Evolutionary conservation across 768 basidiomycete genomes (phyloP).

Genomic region (Rhodocollybia butyracea): DNA sequence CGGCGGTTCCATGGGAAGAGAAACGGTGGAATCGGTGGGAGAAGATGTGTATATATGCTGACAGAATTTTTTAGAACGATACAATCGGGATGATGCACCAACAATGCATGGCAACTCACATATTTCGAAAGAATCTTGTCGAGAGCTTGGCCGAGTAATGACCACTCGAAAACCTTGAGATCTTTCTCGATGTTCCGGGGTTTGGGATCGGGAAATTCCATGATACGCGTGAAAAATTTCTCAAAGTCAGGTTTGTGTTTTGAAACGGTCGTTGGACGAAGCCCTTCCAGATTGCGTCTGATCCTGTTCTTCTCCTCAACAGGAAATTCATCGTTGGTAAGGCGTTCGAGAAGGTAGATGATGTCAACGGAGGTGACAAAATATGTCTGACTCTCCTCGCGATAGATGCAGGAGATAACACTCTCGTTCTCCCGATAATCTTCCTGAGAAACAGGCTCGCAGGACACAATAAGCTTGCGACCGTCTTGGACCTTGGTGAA

Average conservation of each 20-base stretch:
- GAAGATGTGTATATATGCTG: slow-evolving; percentile 50
- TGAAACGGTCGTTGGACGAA: slow-evolving; percentile 85
- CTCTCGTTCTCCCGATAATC: slow-evolving; percentile 72
- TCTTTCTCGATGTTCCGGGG: slow-evolving; percentile 98
- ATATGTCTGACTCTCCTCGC: slow-evolving; percentile 70
- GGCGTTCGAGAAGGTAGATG: slow-evolving; percentile 84
- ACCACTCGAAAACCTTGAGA: slow-evolving; percentile 84
- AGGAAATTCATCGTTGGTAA: slow-evolving; percentile 74
- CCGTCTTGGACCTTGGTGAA: slow-evolving; percentile 81
- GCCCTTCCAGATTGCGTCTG: slow-evolving; percentile 89
- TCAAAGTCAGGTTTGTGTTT: slow-evolving; percentile 80
- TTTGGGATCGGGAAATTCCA: slow-evolving; percentile 93
- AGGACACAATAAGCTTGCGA: slow-evolving; percentile 71
- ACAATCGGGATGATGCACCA: slow-evolving; percentile 5
- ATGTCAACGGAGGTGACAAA: slow-evolving; percentile 96
- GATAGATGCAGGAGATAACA: slow-evolving; percentile 94
- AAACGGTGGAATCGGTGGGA: slow-evolving; percentile 27
- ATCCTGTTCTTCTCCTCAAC: slow-evolving; percentile 98
- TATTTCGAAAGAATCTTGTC: slow-evolving; percentile 86
- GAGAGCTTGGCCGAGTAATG: slow-evolving; percentile 62
- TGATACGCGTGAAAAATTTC: slow-evolving; percentile 92
- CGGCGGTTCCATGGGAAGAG: slow-evolving; percentile 26
- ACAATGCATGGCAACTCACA: slow-evolving; percentile 37
- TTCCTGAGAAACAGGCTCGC: slow-evolving; percentile 68
- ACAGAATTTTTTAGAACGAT: neutral